Conservation (phyloP, 2,329 filamentous ascomycete species). For the Coniochaeta sp. region DNA sequence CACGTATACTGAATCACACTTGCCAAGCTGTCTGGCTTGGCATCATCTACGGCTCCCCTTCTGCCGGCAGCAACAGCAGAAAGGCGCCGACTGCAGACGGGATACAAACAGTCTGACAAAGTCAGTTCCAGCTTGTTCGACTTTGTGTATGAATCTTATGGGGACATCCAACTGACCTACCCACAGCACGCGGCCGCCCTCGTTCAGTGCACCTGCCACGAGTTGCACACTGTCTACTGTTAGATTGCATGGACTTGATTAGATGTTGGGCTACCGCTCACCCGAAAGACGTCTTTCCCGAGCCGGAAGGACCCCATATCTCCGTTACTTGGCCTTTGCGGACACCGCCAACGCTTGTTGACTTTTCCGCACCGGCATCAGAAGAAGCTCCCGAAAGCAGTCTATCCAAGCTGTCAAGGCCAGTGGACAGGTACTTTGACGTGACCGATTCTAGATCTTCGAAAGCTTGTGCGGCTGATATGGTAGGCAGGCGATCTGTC, state of each 20-base stretch:
- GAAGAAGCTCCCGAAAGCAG: slow-evolving; percentile 27
- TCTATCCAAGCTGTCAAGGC: slow-evolving; percentile 45
- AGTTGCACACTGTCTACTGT: slow-evolving; percentile 59
- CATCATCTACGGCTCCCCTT: slow-evolving; percentile 4
- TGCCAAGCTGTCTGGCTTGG: slow-evolving; percentile 13
- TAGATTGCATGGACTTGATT: slow-evolving; percentile 1
- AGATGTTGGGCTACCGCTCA: slow-evolving; percentile 32
- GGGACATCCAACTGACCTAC: slow-evolving; percentile 53
- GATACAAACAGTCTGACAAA: slow-evolving; percentile 40
- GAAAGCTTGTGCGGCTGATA: slow-evolving; percentile 68
- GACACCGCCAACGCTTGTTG: slow-evolving; percentile 46
- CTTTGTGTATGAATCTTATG: slow-evolving; percentile 4
- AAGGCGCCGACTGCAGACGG: slow-evolving; percentile 29
- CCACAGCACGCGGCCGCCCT: slow-evolving; percentile 66
- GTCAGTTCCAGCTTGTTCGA: background rate
- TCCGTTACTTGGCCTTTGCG: slow-evolving; percentile 75
- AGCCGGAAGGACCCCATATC: slow-evolving; percentile 79
- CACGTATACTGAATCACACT: slow-evolving; percentile 43
- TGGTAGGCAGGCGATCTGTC: slow-evolving; percentile 66
- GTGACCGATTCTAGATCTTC: slow-evolving; percentile 47
- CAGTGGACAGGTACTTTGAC: slow-evolving; percentile 46
- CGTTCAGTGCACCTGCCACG: slow-evolving; percentile 53
- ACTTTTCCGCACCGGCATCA: slow-evolving; percentile 6
- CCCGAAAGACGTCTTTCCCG: slow-evolving; percentile 79
- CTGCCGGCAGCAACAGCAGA: slow-evolving; percentile 16